Percentiles rank a stretch among this genome's conserved stretches.
These are phyloP conservation scores for Schizochytrium sp. DNA, from an alignment of 108 stramenopile species.

Conservation along the genomic window DNA sequence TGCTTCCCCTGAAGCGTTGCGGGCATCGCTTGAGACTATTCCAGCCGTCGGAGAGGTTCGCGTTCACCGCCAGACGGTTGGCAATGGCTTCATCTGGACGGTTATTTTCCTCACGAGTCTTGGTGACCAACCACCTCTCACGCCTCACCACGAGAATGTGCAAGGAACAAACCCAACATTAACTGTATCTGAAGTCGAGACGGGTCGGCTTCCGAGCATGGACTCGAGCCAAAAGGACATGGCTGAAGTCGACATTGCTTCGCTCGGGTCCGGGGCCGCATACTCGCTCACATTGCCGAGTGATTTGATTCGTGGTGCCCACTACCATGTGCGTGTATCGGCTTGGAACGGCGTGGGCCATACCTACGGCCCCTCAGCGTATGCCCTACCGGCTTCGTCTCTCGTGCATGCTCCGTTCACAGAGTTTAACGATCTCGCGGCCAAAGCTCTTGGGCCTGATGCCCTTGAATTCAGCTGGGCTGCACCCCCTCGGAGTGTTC, in stretches of 20 bases:
- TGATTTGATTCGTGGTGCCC: slow-evolving; percentile 27
- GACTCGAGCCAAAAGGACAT: not conserved
- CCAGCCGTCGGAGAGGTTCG: slow-evolving; percentile 60
- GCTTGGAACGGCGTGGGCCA: slow-evolving; percentile 52
- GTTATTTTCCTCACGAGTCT: slow-evolving; percentile 64
- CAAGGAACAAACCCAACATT: not conserved
- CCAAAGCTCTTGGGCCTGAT: slow-evolving; percentile 25
- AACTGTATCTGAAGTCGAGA: not conserved
- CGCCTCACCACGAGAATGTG: not conserved
- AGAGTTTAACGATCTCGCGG: slow-evolving; percentile 33
- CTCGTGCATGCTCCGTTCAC: slow-evolving; percentile 26
- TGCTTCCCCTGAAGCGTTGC: slow-evolving; percentile 52
- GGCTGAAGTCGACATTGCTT: not conserved
- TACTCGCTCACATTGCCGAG: not conserved
- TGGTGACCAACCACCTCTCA: slow-evolving; percentile 57
- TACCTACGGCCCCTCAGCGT: slow-evolving; percentile 31
- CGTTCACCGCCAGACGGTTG: slow-evolving; percentile 48
- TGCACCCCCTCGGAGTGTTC: slow-evolving; percentile 24
- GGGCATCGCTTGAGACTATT: slow-evolving; percentile 54
- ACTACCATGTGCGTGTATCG: slow-evolving; percentile 52
- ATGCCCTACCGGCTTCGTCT: slow-evolving; percentile 39
- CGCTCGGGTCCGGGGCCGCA: not conserved
- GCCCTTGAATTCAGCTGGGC: slow-evolving; percentile 41
- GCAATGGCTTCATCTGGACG: slow-evolving; percentile 57
- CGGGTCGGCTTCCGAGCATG: not conserved